A percentile compares a stretch with the other conserved stretches of the same genome.
These are phyloP conservation scores for Pythium dissotocum DNA, from an alignment of 352 stramenopile species.

Conservation along the genomic window DNA sequence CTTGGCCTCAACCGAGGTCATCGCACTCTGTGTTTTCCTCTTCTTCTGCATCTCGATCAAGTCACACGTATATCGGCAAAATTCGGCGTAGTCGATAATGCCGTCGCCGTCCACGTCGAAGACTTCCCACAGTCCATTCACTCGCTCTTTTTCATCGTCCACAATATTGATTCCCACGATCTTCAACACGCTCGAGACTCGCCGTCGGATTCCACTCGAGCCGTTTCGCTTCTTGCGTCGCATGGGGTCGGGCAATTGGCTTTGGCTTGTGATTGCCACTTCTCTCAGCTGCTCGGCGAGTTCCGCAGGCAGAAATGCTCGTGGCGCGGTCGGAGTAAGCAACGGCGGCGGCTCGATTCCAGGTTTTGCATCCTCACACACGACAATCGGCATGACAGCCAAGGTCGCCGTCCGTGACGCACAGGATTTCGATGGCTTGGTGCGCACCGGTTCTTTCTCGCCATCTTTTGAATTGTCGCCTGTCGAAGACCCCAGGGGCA, in stretches of 20 bases:
- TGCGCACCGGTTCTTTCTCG: not conserved
- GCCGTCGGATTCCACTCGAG: constrained; percentile 16
- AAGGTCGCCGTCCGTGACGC: not conserved
- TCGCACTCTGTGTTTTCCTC: constrained; percentile 28
- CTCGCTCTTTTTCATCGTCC: constrained; percentile 33
- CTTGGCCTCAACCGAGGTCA: constrained; percentile 35
- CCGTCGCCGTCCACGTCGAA: constrained; percentile 47
- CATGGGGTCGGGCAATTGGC: not conserved
- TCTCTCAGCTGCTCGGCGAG: constrained; percentile 13
- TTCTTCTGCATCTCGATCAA: constrained; percentile 37
- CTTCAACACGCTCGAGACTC: constrained; percentile 35
- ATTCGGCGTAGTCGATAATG: constrained; percentile 48
- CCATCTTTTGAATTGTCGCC: not conserved
- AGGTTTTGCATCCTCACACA: not conserved
- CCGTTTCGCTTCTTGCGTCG: not conserved
- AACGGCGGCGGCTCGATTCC: not conserved
- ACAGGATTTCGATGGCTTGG: not conserved
- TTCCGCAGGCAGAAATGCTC: constrained; percentile 12
- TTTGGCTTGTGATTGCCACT: not conserved
- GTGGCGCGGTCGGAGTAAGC: not conserved
- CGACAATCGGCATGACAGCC: not conserved
- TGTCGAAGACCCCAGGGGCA: not conserved
- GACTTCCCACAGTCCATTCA: constrained; percentile 41
- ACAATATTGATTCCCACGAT: constrained; percentile 36
- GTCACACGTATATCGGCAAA: constrained; percentile 45